Percentiles rank a stretch among this genome's conserved stretches.
Conservation (phyloP, 495 filamentous ascomycete genomes). For the Aspergillus bridgeri region DNA sequence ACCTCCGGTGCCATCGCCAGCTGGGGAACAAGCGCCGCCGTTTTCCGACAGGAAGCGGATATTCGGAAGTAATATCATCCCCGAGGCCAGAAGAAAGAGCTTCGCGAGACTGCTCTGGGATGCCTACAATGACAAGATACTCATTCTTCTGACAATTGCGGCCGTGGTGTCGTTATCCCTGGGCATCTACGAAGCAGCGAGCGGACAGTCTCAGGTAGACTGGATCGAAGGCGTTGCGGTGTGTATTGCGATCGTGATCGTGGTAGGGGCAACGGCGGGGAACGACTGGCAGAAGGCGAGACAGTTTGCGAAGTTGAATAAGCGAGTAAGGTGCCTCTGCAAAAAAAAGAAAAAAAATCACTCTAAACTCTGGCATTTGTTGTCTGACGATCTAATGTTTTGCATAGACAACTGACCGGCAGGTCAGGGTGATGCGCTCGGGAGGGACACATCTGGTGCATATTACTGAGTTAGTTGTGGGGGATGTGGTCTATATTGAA, state of each 20-base stretch:
- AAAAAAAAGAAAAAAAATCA: too few relatives aligned
- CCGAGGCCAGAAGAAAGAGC: slow-evolving; percentile 61
- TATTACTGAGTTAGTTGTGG: slow-evolving; percentile 58
- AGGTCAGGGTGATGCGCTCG: slow-evolving; percentile 65
- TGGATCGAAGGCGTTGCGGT: slow-evolving; percentile 72
- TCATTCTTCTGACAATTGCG: slow-evolving; percentile 62
- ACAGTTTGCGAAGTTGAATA: slow-evolving; percentile 67
- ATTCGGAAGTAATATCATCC: slow-evolving; percentile 62
- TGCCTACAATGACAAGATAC: slow-evolving; percentile 71
- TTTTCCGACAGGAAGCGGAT: slow-evolving; percentile 60
- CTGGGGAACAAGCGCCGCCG: background rate
- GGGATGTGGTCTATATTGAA: slow-evolving; percentile 61
- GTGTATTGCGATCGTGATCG: slow-evolving; percentile 62
- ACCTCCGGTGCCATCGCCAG: background rate
- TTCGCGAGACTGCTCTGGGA: slow-evolving; percentile 70
- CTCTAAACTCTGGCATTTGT: too few relatives aligned
- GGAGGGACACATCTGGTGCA: slow-evolving; percentile 61
- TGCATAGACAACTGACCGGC: slow-evolving; percentile 63
- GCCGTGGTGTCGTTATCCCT: slow-evolving; percentile 61
- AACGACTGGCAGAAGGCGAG: slow-evolving; percentile 68
- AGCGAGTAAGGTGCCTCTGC: too few relatives aligned
- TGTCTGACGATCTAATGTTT: background rate
- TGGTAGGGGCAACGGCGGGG: slow-evolving; percentile 62
- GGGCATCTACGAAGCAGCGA: slow-evolving; percentile 55
- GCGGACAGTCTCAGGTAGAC: slow-evolving; percentile 45